Percentiles rank a stretch among this genome's conserved stretches.
Conservation (phyloP, 2,329 filamentous ascomycete species). For the Claviceps sp. region DNA sequence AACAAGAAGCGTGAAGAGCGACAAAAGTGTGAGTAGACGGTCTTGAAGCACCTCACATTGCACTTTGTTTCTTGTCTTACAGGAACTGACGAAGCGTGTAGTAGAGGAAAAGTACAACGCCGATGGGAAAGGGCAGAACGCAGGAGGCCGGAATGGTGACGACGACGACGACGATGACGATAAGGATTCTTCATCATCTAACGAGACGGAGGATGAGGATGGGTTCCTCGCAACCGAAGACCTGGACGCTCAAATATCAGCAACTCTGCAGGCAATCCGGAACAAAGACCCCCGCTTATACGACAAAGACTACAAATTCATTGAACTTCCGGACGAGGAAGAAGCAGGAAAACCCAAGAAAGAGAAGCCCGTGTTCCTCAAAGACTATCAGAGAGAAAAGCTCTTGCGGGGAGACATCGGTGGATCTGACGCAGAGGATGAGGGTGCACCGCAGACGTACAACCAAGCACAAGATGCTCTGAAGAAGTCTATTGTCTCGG, state of each 20-base stretch:
- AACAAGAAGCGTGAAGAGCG: constrained; percentile 94
- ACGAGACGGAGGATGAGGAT: constrained; percentile 81
- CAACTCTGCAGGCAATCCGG: constrained; percentile 74
- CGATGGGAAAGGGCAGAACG: constrained; percentile 21
- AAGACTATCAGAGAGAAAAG: constrained; percentile 86
- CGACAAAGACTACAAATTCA: constrained; percentile 69
- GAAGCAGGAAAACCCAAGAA: constrained; percentile 38
- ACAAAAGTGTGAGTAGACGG: constrained; percentile 43
- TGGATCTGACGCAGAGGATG: constrained; percentile 46
- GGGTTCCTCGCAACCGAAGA: constrained; percentile 75
- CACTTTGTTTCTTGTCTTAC: neutral
- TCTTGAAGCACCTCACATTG: neutral
- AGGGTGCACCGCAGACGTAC: constrained; percentile 54
- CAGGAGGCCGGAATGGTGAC: neutral
- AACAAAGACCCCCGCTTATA: constrained; percentile 87
- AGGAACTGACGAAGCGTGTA: constrained; percentile 20
- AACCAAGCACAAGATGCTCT: constrained; percentile 77
- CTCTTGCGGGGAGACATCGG: constrained; percentile 58
- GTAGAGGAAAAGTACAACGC: constrained; percentile 77
- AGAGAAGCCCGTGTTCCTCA: constrained; percentile 73
- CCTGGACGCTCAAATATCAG: constrained; percentile 76
- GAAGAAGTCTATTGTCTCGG: constrained; percentile 62
- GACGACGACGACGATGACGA: constrained; percentile 33
- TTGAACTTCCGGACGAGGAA: constrained; percentile 46
- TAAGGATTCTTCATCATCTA: constrained; percentile 52